phyloP scores from a whole-genome alignment of 768 basidiomycete species.

The Russula ochroleuca region DNA sequence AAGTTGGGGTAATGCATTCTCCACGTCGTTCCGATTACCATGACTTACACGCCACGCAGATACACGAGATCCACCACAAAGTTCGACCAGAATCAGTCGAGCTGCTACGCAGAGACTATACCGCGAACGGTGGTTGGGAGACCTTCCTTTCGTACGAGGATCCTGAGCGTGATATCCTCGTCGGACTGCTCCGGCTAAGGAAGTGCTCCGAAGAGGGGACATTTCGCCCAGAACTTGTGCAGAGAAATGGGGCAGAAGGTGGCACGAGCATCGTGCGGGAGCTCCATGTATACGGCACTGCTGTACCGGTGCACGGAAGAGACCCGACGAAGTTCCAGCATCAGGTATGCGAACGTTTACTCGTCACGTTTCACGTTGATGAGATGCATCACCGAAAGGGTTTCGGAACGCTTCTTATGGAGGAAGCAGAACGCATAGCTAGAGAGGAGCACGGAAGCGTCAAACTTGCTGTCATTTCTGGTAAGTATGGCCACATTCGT shows the following conservation, averaged over 20 bases:
- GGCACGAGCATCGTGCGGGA: slow-evolving; percentile 92
- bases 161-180: slow-evolving; percentile 92
- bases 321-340: slow-evolving; percentile 99
- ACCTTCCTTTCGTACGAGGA: slow-evolving; percentile 99
- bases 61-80: slow-evolving; percentile 98
- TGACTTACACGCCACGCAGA: slow-evolving; percentile 43
- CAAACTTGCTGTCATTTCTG: slow-evolving; percentile 96
- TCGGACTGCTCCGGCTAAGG: slow-evolving; percentile 85
- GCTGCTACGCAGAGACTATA: slow-evolving; percentile 90
- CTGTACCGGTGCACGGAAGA: slow-evolving; percentile 93
- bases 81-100: slow-evolving; percentile 94
- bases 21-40: slow-evolving; percentile 5
- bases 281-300: slow-evolving; percentile 96
- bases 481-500: slow-evolving; percentile 38
- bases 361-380: not conserved
- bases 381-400: slow-evolving; percentile 49
- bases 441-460: slow-evolving; percentile 94
- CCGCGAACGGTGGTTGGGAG: slow-evolving; percentile 99
- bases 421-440: slow-evolving; percentile 98
- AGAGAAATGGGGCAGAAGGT: slow-evolving; percentile 60
- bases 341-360: slow-evolving; percentile 45
- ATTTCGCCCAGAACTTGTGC: slow-evolving; percentile 87
- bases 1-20: slow-evolving; percentile 78
- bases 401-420: slow-evolving; percentile 96
- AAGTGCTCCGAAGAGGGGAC: slow-evolving; percentile 98